These are phyloP conservation scores for Piloderma croceum DNA, from an alignment of 768 basidiomycete genomes.

Conservation along the genomic window DNA sequence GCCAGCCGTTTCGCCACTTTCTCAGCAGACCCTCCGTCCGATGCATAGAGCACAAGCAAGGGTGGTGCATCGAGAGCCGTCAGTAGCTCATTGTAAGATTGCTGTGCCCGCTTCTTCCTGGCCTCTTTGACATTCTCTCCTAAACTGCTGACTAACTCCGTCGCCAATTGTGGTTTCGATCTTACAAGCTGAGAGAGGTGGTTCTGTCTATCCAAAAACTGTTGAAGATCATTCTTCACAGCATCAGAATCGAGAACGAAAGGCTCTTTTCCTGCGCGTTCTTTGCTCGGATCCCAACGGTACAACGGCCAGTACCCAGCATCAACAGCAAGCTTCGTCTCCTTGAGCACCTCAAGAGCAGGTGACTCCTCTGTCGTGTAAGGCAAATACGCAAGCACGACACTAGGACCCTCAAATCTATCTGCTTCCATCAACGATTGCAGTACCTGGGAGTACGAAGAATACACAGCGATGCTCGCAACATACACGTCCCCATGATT, in stretches of 20 bases:
- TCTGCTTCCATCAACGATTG: slow-evolving; percentile 92
- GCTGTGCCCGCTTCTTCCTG: slow-evolving; percentile 72
- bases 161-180: slow-evolving; percentile 72
- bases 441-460: slow-evolving; percentile 90
- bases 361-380: slow-evolving; percentile 71
- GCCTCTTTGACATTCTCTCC: slow-evolving; percentile 84
- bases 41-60: slow-evolving; percentile 85
- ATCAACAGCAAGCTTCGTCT: slow-evolving; percentile 95
- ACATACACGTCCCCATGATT: slow-evolving; percentile 97
- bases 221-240: slow-evolving; percentile 87
- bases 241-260: slow-evolving; percentile 91
- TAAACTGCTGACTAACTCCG: slow-evolving; percentile 76
- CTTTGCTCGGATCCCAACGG: slow-evolving; percentile 92
- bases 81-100: slow-evolving; percentile 80
- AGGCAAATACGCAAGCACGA: slow-evolving; percentile 92
- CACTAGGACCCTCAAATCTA: slow-evolving; percentile 79
- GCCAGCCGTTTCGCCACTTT: slow-evolving; percentile 89
- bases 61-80: slow-evolving; percentile 85
- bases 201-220: slow-evolving; percentile 94
- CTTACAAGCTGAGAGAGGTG: slow-evolving; percentile 91
- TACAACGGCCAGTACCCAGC: slow-evolving; percentile 98
- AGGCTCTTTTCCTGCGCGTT: slow-evolving; percentile 67
- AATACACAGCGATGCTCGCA: slow-evolving; percentile 91
- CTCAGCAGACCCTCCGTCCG: slow-evolving; percentile 94
- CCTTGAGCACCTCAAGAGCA: slow-evolving; percentile 89